Percentiles rank a stretch among this genome's conserved stretches.
Evolutionary conservation across 306 rosid genomes (phyloP).

Genomic region (Senna tora): DNA sequence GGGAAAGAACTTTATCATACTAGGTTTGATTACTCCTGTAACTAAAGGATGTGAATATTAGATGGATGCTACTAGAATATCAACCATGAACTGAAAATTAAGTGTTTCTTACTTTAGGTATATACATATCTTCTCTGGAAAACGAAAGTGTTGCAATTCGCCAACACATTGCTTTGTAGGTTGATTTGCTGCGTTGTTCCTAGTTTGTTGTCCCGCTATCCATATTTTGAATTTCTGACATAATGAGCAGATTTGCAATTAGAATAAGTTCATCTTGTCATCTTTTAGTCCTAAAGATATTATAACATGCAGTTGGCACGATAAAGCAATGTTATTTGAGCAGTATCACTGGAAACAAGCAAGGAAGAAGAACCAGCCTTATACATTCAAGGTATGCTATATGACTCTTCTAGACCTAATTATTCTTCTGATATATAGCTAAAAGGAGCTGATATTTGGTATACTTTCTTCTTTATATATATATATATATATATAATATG

Average conservation of each 20-base stretch:
- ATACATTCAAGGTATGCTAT: slow-evolving; percentile 61
- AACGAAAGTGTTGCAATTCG: neutral
- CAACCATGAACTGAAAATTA: neutral
- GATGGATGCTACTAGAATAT: neutral
- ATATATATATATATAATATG: slow-evolving; percentile 17
- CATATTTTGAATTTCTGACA: neutral
- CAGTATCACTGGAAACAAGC: slow-evolving; percentile 93
- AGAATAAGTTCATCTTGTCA: neutral
- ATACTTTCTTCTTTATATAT: slow-evolving; percentile 31
- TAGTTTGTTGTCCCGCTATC: neutral
- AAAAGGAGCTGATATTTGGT: neutral
- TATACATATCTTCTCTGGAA: neutral
- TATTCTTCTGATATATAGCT: slow-evolving; percentile 6
- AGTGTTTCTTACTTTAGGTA: neutral
- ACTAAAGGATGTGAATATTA: neutral
- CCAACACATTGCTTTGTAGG: neutral
- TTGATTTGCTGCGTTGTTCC: slow-evolving; percentile 33
- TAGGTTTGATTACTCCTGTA: neutral
- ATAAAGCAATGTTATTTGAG: slow-evolving; percentile 75
- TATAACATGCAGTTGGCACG: slow-evolving; percentile 77
- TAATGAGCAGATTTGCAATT: slow-evolving; percentile 12
- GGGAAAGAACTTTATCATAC: neutral
- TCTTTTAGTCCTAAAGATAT: slow-evolving; percentile 20
- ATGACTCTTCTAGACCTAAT: neutral
- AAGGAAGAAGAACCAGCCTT: slow-evolving; percentile 65